Conservation (phyloP, 192 early-diverging fungal species). For the Coemansia sp. region DNA sequence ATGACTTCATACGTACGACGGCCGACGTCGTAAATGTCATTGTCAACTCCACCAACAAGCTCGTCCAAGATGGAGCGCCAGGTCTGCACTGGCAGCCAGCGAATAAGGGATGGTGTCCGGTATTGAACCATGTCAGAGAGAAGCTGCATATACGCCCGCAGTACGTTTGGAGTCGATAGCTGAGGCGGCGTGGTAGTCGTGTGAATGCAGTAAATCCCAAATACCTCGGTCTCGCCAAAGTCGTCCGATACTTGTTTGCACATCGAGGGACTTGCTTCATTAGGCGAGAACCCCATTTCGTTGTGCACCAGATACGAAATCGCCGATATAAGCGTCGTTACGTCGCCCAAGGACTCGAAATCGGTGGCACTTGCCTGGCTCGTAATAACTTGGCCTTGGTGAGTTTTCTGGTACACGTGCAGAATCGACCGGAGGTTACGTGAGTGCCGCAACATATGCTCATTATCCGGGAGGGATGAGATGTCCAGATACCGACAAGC, state of each 20-base stretch:
- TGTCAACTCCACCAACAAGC: slow-evolving; percentile 42
- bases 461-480: slow-evolving; percentile 44
- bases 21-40: slow-evolving; percentile 48
- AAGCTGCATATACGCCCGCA: slow-evolving; percentile 48
- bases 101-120: slow-evolving; percentile 46
- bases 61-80: slow-evolving; percentile 38
- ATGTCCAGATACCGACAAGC: slow-evolving; percentile 45
- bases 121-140: slow-evolving; percentile 53
- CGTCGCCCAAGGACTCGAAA: slow-evolving; percentile 30
- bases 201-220: slow-evolving; percentile 52
- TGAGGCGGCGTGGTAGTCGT: slow-evolving; percentile 29
- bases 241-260: slow-evolving; percentile 37
- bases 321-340: slow-evolving; percentile 36
- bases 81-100: slow-evolving; percentile 44
- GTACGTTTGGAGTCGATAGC: slow-evolving; percentile 40
- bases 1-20: slow-evolving; percentile 52
- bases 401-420: slow-evolving; percentile 29
- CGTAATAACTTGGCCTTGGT: background rate
- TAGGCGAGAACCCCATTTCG: slow-evolving; percentile 51
- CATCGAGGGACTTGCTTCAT: slow-evolving; percentile 30
- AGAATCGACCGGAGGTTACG: slow-evolving; percentile 34
- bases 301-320: slow-evolving; percentile 48
- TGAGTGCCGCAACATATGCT: slow-evolving; percentile 42
- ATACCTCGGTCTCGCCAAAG: slow-evolving; percentile 54
- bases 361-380: slow-evolving; percentile 15